phyloP scores from a whole-genome alignment of 108 stramenopile genomes.

The Nannochloropsis granulata region DNA sequence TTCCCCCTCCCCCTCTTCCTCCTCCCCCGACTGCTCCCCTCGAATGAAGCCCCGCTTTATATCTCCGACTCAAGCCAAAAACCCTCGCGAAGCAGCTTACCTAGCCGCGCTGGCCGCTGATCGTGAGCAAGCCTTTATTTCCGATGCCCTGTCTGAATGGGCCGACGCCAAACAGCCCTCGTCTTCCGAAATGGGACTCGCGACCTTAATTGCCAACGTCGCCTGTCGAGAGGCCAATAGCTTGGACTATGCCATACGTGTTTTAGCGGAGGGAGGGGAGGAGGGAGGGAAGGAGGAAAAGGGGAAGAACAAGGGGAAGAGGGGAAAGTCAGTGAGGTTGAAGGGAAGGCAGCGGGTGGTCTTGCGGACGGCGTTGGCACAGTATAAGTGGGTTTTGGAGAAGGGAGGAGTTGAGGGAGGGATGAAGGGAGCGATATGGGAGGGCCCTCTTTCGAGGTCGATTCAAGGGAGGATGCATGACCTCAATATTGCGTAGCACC shows the following conservation, averaged over 20 bases:
- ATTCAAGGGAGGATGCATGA: no score
- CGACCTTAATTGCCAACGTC: background rate
- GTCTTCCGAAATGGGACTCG: background rate
- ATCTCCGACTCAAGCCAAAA: background rate
- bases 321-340: background rate
- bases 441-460: no score
- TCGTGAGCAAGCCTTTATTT: background rate
- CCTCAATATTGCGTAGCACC: no score
- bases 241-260: background rate
- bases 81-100: background rate
- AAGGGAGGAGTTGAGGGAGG: no score
- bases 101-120: background rate
- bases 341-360: background rate
- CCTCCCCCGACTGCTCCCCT: background rate
- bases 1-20: background rate
- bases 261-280: background rate
- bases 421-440: background rate
- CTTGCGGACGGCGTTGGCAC: background rate
- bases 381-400: background rate
- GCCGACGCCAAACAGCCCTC: background rate
- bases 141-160: background rate
- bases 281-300: background rate
- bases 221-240: background rate
- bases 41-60: background rate
- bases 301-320: background rate